These are phyloP conservation scores for Rubus idaeus DNA, from an alignment of 306 rosid genomes.

Conservation along the genomic window DNA sequence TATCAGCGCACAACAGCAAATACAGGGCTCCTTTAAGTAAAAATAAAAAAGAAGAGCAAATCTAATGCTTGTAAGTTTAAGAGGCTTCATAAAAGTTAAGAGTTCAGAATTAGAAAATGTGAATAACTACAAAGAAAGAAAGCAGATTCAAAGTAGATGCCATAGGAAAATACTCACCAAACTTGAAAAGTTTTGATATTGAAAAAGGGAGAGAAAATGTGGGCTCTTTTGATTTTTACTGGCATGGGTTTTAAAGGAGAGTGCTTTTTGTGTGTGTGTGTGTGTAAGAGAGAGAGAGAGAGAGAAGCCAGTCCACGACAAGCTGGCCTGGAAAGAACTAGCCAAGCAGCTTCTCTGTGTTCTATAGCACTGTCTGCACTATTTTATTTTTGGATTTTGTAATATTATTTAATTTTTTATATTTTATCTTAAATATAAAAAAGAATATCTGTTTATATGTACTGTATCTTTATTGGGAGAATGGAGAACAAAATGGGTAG, in stretches of 20 bases:
- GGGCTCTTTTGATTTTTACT: not conserved
- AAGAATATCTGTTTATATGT: not conserved
- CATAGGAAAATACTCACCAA: slow-evolving; percentile 16
- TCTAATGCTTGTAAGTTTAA: slow-evolving; percentile 8
- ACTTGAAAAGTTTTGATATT: slow-evolving; percentile 7
- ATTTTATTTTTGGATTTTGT: not conserved
- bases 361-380: not conserved
- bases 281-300: slow-evolving; percentile 1
- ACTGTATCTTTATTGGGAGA: not conserved
- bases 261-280: not conserved
- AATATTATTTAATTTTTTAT: not conserved
- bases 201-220: slow-evolving; percentile 10
- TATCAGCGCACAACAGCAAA: slow-evolving; percentile 26
- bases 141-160: slow-evolving; percentile 34
- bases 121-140: slow-evolving; percentile 16
- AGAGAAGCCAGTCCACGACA: slow-evolving; percentile 29
- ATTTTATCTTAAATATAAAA: not conserved
- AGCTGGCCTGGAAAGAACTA: slow-evolving; percentile 34
- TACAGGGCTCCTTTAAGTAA: not conserved
- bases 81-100: not conserved
- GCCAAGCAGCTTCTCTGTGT: slow-evolving; percentile 10
- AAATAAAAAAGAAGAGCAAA: not conserved
- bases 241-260: slow-evolving; percentile 14
- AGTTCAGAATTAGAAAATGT: not conserved
- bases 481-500: slow-evolving; percentile 10